Evolutionary conservation across 2,329 filamentous ascomycete genomes (phyloP), one percentile per base, ranked within the genome.

Genomic region (Phyllachora maydis): DNA sequence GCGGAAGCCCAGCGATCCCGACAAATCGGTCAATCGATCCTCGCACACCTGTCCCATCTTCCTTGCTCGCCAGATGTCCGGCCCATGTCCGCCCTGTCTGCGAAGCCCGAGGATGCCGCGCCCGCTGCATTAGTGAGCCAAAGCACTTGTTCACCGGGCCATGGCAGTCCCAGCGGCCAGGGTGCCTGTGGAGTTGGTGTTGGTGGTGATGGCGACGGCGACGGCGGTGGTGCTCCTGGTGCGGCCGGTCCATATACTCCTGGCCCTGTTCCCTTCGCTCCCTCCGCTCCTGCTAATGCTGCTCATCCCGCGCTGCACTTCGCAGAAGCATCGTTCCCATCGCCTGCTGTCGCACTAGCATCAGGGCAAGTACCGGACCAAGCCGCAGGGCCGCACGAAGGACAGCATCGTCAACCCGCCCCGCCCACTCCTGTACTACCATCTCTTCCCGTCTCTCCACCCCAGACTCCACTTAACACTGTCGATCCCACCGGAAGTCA

Each of bases 11-110:
- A n/a, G n/a, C n/a, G n/a, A n/a, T n/a, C n/a, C n/a, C n/a, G n/a
- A n/a, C n/a, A n/a, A n/a, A n/a, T n/a, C n/a, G n/a, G n/a, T n/a
- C n/a, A 35, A 39, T 35, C 36, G 36, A 34, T 30, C 27, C 35
- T 35, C 34, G 33, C 36, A 38, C 36, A 35, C 29, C 30, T 24
- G n/a, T n/a, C n/a, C n/a, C n/a, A n/a, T n/a, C 26, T 27, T 25
- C 33, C 34, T 34, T 28, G 30, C 30, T 35, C 44, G 50, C 52
- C 56, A 54, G 47, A 65, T 65, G 60, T 57, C 49, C 46, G 48
- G 50, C 58, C 55, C 59, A 65, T 65, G 60, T 65, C 58, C 49
- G 57, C 45, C 42, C 48, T 50, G 50, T 47, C 47, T 43, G 43
- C 42, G 43, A 44, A 49, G 42, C 45, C 46, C 48, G 55, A 59